These are phyloP conservation scores for Syzygium aqueum DNA, from an alignment of 345 rosid genomes.

Conservation along the genomic window DNA sequence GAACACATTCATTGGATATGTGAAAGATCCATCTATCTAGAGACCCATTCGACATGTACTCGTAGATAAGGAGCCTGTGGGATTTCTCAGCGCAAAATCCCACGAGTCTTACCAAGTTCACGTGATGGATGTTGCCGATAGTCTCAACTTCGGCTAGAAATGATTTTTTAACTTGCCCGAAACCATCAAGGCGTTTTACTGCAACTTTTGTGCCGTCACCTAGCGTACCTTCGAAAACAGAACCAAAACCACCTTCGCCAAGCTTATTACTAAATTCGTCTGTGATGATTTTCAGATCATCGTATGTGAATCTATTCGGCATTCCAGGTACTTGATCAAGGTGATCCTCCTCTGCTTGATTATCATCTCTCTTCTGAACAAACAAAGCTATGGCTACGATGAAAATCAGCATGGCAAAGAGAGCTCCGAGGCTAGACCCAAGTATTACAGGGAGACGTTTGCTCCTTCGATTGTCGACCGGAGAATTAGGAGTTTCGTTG, in stretches of 20 bases:
- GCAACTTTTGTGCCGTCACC: slow-evolving; percentile 6
- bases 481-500: not conserved
- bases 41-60: slow-evolving; percentile 13
- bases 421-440: too few species aligned
- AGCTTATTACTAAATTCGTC: too few species aligned
- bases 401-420: too few species aligned
- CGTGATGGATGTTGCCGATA: slow-evolving; percentile 12
- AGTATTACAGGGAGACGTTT: too few species aligned
- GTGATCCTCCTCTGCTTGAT: not conserved
- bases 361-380: too few species aligned
- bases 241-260: slow-evolving; percentile 7
- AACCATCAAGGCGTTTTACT: slow-evolving; percentile 15
- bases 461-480: slow-evolving; percentile 8
- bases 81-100: slow-evolving; percentile 18
- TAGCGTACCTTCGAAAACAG: slow-evolving; percentile 8
- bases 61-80: slow-evolving; percentile 13
- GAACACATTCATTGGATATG: not conserved
- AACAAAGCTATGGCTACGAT: too few species aligned
- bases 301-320: not conserved
- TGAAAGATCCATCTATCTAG: slow-evolving; percentile 18
- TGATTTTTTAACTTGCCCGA: slow-evolving; percentile 4
- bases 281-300: not conserved
- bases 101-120: slow-evolving; percentile 11
- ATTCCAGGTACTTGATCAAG: not conserved
- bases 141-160: slow-evolving; percentile 23